Conservation (phyloP, 371 early-diverging fungal genomes). For the Ordospora pajunii region DNA sequence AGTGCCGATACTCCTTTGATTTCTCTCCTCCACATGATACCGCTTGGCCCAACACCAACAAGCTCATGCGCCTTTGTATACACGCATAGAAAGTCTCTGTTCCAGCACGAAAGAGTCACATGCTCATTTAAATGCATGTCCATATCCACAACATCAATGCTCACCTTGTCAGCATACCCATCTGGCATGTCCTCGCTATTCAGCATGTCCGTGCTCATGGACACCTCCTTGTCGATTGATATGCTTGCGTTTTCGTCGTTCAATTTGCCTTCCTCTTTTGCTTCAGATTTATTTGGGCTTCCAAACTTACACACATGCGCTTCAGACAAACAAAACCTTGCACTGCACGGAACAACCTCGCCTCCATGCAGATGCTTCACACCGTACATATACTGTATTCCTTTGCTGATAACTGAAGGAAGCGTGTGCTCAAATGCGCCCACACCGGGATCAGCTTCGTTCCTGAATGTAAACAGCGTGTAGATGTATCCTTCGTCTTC, state of each 20-base stretch:
- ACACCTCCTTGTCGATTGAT: not conserved
- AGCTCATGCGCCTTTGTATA: not conserved
- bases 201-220: not conserved
- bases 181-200: too few species aligned
- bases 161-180: not conserved
- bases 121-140: not conserved
- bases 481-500: conserved; percentile 16
- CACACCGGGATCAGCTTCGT: not conserved
- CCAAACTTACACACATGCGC: conserved; percentile 6
- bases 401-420: not conserved
- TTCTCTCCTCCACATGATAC: not conserved
- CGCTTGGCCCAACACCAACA: not conserved
- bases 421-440: not conserved
- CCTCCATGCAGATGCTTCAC: conserved; percentile 4
- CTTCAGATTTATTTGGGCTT: not conserved
- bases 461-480: conserved; percentile 20
- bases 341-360: not conserved
- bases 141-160: not conserved
- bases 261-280: too few species aligned
- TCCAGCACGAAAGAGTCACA: not conserved
- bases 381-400: conserved; percentile 30
- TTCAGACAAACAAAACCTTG: not conserved
- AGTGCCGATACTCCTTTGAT: not conserved
- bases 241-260: too few species aligned
- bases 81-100: not conserved